Base-by-base conservation (phyloP, 345 rosid species). In the Eucalyptus pauciflora region DNA sequence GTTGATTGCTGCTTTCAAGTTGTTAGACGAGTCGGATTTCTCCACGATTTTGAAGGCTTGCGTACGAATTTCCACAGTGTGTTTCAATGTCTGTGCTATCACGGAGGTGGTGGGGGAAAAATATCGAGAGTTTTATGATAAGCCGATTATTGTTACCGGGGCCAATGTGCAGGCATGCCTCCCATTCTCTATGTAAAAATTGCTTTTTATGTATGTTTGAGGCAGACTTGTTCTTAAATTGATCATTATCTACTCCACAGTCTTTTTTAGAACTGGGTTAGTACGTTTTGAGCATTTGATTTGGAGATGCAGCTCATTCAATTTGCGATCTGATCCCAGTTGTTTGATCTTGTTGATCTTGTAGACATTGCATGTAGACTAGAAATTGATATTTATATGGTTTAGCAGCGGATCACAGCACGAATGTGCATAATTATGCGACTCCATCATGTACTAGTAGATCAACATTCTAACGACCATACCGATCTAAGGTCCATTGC, bases 71-170 rank as follows among this genome's bases (percentile, higher is more conserved):
- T 50, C 6, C 51, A 50, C 51, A 4, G 51, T 6, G 79, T 31
- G 79, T 15, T 67, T 67, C 31, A 31, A 31, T 18, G 31, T 67
- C 79, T 31, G 79, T 67, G 79, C 79, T 4, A 14, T 67, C 20
- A 67, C 41, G 79, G 8, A 15, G 79, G 41, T 67, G 79, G 41
- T n/a, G 79, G 79, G 50, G 20, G 20, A 67, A 16, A 31, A 3
- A 67, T 62, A 29, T 62, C 17, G 11, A 31, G 79, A 67, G 37
- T 31, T 33, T 33, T 67, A 20, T 37, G 94, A 92, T 86, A 91
- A 92, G 86, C 95, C 95, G 14, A 93, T 92, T 90, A 93, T 93
- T 43, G 93, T 93, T 88, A 93, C 94, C 18, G 92, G 94, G 29
- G 94, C 95, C 88, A 93, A 92, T 81, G 94, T 92, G 64, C 92